phyloP scores from a whole-genome alignment of 2,329 filamentous ascomycete genomes.

The Diplocarpon mali region DNA sequence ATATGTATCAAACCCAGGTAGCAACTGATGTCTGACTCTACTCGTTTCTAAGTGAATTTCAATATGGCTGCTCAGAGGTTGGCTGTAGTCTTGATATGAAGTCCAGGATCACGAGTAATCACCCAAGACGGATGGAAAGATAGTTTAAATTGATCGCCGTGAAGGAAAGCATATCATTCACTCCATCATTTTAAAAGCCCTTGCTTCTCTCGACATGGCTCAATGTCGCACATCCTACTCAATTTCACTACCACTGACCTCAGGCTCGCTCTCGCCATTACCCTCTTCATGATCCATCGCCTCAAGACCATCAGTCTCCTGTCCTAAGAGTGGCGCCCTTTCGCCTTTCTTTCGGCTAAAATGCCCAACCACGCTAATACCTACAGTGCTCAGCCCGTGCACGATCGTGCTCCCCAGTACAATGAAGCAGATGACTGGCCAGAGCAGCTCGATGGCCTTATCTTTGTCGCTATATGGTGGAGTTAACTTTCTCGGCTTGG shows the following conservation, averaged over 20 bases:
- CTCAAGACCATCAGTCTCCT: constrained; percentile 37
- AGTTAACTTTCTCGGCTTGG: constrained; percentile 10
- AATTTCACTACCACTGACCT: constrained; percentile 19
- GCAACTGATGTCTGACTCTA: too few relatives aligned
- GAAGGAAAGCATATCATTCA: too few relatives aligned
- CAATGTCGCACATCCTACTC: neutral
- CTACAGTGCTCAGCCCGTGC: constrained; percentile 41
- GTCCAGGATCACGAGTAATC: too few relatives aligned
- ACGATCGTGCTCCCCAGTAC: constrained; percentile 42
- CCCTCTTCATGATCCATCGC: constrained; percentile 38
- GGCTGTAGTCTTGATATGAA: too few relatives aligned
- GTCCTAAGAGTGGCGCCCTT: constrained; percentile 37
- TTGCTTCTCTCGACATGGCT: neutral
- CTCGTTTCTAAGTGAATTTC: too few relatives aligned
- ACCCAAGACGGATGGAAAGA: too few relatives aligned
- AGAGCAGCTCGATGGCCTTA: constrained; percentile 35
- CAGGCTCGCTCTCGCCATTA: constrained; percentile 27
- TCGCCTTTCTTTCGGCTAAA: constrained; percentile 35
- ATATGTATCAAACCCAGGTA: too few relatives aligned
- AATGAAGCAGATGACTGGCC: constrained; percentile 43
- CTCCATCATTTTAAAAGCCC: neutral
- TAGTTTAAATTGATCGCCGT: too few relatives aligned
- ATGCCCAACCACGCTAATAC: constrained; percentile 38
- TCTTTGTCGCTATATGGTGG: constrained; percentile 27
- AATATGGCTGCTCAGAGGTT: too few relatives aligned